Evolutionary conservation across 2,329 filamentous ascomycete genomes (phyloP).

Genomic region (Stemphylium vesicarium): DNA sequence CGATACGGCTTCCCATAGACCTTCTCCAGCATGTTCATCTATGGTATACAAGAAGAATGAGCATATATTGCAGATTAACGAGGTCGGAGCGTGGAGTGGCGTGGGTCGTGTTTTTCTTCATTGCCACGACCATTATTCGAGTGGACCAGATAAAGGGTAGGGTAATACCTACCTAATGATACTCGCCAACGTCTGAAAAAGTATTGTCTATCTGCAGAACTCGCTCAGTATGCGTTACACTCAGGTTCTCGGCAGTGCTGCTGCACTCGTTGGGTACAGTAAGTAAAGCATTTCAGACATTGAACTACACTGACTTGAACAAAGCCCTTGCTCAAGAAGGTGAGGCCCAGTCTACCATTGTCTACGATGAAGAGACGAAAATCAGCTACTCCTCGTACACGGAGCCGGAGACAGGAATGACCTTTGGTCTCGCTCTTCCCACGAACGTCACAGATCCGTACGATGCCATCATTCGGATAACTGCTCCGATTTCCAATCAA

Average conservation of each 20-base stretch:
- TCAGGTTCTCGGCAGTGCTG: slow-evolving; percentile 35
- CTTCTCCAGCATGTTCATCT: slow-evolving; percentile 32
- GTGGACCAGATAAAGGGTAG: slow-evolving; percentile 33
- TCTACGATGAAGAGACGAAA: slow-evolving; percentile 39
- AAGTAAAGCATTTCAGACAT: slow-evolving; percentile 1
- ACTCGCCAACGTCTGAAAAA: slow-evolving; percentile 10
- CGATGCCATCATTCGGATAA: slow-evolving; percentile 41
- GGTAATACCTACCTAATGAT: slow-evolving; percentile 6
- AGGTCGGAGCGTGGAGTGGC: slow-evolving; percentile 16
- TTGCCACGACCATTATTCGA: slow-evolving; percentile 16
- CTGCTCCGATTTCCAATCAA: slow-evolving; percentile 30
- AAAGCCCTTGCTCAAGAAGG: slow-evolving; percentile 38
- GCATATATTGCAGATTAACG: slow-evolving; percentile 25
- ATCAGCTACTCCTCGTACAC: slow-evolving; percentile 43
- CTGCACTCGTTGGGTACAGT: slow-evolving; percentile 37
- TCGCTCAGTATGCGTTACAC: slow-evolving; percentile 35
- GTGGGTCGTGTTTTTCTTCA: slow-evolving; percentile 16
- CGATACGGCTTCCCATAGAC: slow-evolving; percentile 14
- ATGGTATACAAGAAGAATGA: slow-evolving; percentile 31
- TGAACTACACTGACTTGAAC: slow-evolving; percentile 13
- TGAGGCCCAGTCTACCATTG: slow-evolving; percentile 37
- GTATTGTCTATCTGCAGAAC: slow-evolving; percentile 1
- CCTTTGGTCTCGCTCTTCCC: slow-evolving; percentile 41
- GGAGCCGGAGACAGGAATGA: slow-evolving; percentile 36
- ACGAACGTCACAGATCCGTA: slow-evolving; percentile 39